Evolutionary conservation across 2,329 filamentous ascomycete species (phyloP), one percentile per base, ranked within the genome.

Genomic region (Knufia petricola): DNA sequence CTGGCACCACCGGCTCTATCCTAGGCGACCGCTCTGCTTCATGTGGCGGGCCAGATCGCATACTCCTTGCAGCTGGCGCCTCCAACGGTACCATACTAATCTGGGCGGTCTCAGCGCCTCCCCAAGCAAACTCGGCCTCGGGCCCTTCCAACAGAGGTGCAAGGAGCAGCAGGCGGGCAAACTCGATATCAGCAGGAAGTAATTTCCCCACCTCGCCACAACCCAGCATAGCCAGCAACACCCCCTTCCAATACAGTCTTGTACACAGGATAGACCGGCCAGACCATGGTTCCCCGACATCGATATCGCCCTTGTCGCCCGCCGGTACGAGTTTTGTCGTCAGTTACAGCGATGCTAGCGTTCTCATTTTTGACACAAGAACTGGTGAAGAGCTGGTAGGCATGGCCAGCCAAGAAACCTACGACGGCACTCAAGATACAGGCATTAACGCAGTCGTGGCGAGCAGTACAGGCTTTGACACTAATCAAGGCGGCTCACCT

Each of bases 341-440:
- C 2, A 87, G 87, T 17, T 98, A 94, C 65, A 80, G 85, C 0
- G 89, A 98, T 65, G 87, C 90, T 1, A 82, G 87, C 1, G 86
- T 95, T 46, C 72, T 96, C 13, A 84, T 96, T 15, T 98, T 90
- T 64, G 89, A 96, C 63, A 95, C 90, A 1, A 75, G 87, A 55
- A 88, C 86, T 0, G 92, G 89, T 40, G 92, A 96, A 65, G 87
- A 94, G 61, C 79, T 95, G 32, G 87, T 88, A 26, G 81, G 81
- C 40, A 96, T 98, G 90, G 87, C 87, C 30, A 95, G 88, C 63
- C 72, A 85, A 41, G 92, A 96, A 66, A 96, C 90, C 0, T 96
- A 95, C 59, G 86, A 98, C 59, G 85, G 85, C 7, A 92, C 87
- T 0, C 76, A 78, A 44, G 86, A 84, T 3, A 90, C 82, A 10